phyloP scores from a whole-genome alignment of 2,329 filamentous ascomycete species.

The Colletotrichum tanaceti region DNA sequence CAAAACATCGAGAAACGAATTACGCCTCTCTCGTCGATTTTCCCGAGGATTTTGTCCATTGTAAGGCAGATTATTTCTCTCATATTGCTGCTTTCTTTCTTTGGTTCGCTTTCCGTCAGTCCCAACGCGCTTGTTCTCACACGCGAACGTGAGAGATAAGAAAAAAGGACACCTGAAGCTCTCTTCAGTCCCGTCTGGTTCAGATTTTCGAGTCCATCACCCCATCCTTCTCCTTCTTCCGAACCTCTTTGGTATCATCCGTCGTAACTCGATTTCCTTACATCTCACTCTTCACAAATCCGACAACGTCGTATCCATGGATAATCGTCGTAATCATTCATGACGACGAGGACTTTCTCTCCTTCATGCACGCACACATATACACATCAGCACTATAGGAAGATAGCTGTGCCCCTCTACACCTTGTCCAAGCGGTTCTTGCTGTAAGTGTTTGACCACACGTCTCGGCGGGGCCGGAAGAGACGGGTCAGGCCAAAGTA shows the following conservation, averaged over 20 bases:
- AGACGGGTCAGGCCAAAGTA: conserved; percentile 71
- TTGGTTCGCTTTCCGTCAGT: neutral
- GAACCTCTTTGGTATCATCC: conserved; percentile 13
- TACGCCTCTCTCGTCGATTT: conserved; percentile 2
- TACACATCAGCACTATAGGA: neutral
- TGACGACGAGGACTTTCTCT: neutral
- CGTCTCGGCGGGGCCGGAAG: conserved; percentile 48
- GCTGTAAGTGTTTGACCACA: conserved; percentile 47
- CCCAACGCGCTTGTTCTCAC: neutral
- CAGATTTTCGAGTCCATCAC: neutral
- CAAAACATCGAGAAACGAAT: neutral
- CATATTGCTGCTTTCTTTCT: neutral
- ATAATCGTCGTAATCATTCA: neutral
- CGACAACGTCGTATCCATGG: neutral
- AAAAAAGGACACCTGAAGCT: neutral
- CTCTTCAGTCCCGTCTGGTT: neutral
- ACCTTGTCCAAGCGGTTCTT: conserved; percentile 27
- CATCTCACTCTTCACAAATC: neutral
- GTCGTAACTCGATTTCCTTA: neutral
- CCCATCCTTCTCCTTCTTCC: neutral
- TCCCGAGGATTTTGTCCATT: neutral
- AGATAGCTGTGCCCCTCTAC: neutral
- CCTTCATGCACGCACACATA: neutral
- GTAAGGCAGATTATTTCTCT: neutral
- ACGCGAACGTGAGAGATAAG: neutral